phyloP scores from a whole-genome alignment of 2,329 filamentous ascomycete genomes.

The Colletotrichum godetiae region DNA sequence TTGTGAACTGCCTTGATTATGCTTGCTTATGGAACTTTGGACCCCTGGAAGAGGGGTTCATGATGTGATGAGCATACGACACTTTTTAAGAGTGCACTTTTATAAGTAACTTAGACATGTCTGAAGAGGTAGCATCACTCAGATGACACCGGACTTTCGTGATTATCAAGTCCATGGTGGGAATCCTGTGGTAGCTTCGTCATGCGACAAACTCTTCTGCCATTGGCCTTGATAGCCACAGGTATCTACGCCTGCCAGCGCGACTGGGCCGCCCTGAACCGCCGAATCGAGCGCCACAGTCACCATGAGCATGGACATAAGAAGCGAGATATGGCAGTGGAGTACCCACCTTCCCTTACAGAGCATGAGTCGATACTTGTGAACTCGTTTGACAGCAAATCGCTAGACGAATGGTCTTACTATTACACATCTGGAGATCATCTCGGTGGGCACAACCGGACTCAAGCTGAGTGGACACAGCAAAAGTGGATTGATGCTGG shows the following conservation, averaged over 20 bases:
- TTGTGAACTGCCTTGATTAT: not conserved
- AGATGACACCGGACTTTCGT: not conserved
- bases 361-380: constrained; percentile 17
- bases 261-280: constrained; percentile 15
- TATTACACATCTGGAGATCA: constrained; percentile 31
- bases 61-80: not conserved
- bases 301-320: constrained; percentile 14
- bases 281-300: constrained; percentile 5
- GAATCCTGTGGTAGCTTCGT: not conserved
- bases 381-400: constrained; percentile 25
- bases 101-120: no score
- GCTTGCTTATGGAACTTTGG: not conserved
- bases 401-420: constrained; percentile 22
- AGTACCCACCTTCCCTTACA: constrained; percentile 12
- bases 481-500: constrained; percentile 22
- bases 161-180: not conserved
- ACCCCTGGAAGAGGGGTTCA: not conserved
- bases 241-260: constrained; percentile 14
- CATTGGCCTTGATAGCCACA: not conserved
- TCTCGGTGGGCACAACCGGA: constrained; percentile 24
- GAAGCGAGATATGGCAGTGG: constrained; percentile 16
- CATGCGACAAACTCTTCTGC: not conserved
- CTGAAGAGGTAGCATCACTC: no score
- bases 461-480: constrained; percentile 24
- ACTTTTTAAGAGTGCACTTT: not conserved